phyloP scores from a whole-genome alignment of 139 green algal species.

The Raphidocelis subcapitata region DNA sequence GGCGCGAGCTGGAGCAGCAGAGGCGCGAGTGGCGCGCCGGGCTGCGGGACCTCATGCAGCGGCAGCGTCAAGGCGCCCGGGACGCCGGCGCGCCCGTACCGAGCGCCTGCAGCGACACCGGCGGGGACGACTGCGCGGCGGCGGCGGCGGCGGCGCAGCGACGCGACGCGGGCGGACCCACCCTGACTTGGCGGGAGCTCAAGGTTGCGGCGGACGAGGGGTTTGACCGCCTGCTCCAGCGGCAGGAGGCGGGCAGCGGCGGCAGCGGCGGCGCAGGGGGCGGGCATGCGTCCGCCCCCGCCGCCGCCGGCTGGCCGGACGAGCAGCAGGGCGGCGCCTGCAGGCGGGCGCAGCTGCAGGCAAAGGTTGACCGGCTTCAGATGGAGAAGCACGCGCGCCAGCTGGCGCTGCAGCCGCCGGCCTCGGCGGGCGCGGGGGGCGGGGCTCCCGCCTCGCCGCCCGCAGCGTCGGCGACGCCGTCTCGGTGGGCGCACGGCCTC shows the following conservation, averaged over 20 bases:
- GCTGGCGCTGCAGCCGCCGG: not conserved
- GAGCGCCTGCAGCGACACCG: not conserved
- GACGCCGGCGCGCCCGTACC: not conserved
- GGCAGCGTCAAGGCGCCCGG: constrained; percentile 31
- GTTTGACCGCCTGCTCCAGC: constrained; percentile 57
- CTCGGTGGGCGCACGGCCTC: not conserved
- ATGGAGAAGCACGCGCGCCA: not conserved
- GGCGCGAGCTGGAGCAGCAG: constrained; percentile 24
- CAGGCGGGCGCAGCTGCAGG: not conserved
- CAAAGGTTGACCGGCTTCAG: not conserved
- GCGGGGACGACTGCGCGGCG: not conserved
- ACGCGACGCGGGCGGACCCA: not conserved
- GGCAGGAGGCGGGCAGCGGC: constrained; percentile 3
- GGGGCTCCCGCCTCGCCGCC: not conserved
- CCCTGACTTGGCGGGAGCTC: constrained; percentile 56
- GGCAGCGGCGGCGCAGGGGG: not conserved
- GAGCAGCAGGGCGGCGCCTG: not conserved
- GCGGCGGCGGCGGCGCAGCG: not conserved
- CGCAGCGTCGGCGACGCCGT: not conserved
- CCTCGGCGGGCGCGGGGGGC: not conserved
- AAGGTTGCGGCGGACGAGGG: constrained; percentile 53
- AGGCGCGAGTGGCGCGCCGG: constrained; percentile 44
- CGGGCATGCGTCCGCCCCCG: constrained; percentile 1
- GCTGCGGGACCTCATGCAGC: constrained; percentile 44
- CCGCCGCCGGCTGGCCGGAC: not conserved